Base-by-base conservation (phyloP, 768 basidiomycete species). In the Podaxis sp. region DNA sequence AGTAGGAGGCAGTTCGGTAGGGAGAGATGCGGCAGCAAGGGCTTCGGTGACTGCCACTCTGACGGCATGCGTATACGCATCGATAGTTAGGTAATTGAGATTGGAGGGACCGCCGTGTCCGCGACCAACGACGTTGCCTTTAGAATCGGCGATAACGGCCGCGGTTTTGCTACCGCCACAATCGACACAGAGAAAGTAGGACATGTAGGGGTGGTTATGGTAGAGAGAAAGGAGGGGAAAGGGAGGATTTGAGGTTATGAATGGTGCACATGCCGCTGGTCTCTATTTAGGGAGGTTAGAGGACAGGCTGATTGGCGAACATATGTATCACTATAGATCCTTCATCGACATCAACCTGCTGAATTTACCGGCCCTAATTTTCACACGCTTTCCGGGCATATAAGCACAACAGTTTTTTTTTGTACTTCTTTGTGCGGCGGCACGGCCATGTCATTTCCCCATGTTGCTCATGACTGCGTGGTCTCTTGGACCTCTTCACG, bases 121-220 rank as follows among this genome's bases (percentile, higher is more conserved):
- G 49, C 89, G 87, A 1, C 87, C 88, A 49, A 92, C 62, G 67
- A 93, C 82, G 4, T 76, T 74, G 65, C 92, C 90, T 2, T 78
- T 66, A 20, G 71, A 66, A 70, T 87, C 80, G 64, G 80, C 80
- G 72, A 96, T 84, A 63, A 84, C 90, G 5, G 84, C 90, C 28
- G 89, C 84, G 10, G 95, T 95, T 77, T 96, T 96, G 49, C 91
- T 91, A 22, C 92, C 94, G 33, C 94, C 94, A 65, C 93, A 94
- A 74, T 95, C 93, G 65, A 91, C 88, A 69, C 89, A 93, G 66
- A 95, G 87, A 70, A 84, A 90, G 68, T 91, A 75, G 11, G 87
- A 76, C 84, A 86, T 33, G 7, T 33, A 33, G 1, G 30, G 30
- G 2, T 7, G 7, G 30, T 86, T 30, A 36, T 22, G 33, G 38